Evolutionary conservation across 139 green algal genomes (phyloP).

Genomic region (Coelastrella sp.): DNA sequence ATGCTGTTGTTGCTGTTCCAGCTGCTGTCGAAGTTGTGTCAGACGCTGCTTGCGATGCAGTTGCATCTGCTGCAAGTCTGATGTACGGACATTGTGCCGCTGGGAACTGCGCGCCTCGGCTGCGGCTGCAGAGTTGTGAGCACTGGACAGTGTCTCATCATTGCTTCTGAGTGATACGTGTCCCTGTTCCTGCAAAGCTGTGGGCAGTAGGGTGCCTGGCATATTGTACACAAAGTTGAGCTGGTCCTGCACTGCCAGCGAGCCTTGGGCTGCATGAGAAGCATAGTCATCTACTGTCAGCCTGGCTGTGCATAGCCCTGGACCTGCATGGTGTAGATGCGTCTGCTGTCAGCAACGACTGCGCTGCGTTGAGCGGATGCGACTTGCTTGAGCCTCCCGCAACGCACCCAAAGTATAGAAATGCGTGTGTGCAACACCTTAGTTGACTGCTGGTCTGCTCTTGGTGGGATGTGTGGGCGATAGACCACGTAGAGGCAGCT

Average conservation of each 20-base stretch:
- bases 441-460: too few relatives aligned
- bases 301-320: background rate
- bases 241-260: background rate
- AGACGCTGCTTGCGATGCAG: background rate
- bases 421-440: too few relatives aligned
- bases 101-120: background rate
- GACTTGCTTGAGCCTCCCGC: background rate
- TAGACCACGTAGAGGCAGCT: too few relatives aligned
- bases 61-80: background rate
- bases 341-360: background rate
- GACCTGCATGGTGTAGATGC: background rate
- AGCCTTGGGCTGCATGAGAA: background rate
- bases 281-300: background rate
- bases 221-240: background rate
- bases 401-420: too few relatives aligned
- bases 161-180: too few relatives aligned
- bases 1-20: background rate
- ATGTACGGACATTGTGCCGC: background rate
- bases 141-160: too few relatives aligned
- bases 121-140: background rate
- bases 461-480: too few relatives aligned
- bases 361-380: background rate
- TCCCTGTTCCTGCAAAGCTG: too few relatives aligned
- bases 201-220: too few relatives aligned
- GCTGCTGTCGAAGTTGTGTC: background rate